Base-by-base conservation (phyloP, 108 stramenopile species). In the Seminavis robusta region DNA sequence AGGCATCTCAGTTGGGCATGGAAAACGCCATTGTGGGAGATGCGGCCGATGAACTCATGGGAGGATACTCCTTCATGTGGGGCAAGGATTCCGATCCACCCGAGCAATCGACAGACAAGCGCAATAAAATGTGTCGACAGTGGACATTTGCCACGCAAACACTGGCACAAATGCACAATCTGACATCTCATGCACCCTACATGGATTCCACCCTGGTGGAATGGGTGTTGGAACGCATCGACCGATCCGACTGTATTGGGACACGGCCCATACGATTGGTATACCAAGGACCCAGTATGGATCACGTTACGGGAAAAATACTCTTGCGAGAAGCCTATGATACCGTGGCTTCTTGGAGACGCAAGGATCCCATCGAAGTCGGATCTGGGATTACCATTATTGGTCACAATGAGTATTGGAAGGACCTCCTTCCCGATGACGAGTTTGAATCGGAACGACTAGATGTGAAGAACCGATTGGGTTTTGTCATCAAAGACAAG, bases 291-390 rank as follows among this genome's bases (percentile, higher is more conserved):
- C n/a, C n/a, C n/a, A n/a, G n/a, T n/a, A n/a, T n/a, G n/a, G 47
- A 60, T 11, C 69, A 71, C 26, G 54, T 44, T 1, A 73, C 74
- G 17, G 81, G 81, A 11, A 82, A 82, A 43, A 41, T 79, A 2
- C 64, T 78, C 26, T 36, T 82, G 4, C 48, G 81, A 10, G 77
- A 78, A 40, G 81, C 77, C 5, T 79, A 68, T 47, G 71, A 69
- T 16, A 75, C 77, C n/a, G 60, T 75, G n/a, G 47, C 67, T 7
- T 75, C 74, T 42, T 82, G 70, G 74, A 71, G 81, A 21, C 54
- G 77, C 1, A 79, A 82, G 60, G 77, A 82, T 69, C 81, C 81
- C 3, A 78, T 78, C 51, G 81, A 78, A 48, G 56, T 73, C 25
- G 77, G 77, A 11, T 59, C 50, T 26, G 81, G 81, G 13, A 71